These are phyloP conservation scores for Smittium culicis DNA, from an alignment of 371 early-diverging fungal species.

Conservation along the genomic window DNA sequence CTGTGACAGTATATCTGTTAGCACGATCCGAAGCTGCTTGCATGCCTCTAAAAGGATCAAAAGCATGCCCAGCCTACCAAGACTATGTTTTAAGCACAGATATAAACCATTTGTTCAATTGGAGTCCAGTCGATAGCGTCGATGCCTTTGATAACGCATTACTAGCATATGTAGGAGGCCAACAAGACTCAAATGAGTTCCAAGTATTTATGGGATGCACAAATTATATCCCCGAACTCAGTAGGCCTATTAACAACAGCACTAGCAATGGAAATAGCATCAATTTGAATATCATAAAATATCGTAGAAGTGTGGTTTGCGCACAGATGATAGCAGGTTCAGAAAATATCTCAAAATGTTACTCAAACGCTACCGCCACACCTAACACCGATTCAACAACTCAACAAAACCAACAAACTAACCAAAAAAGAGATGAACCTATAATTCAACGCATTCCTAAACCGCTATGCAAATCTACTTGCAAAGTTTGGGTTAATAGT, in stretches of 20 bases:
- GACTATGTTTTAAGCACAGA: slow-evolving; percentile 27
- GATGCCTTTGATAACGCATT: slow-evolving; percentile 28
- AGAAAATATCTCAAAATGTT: slow-evolving; percentile 26
- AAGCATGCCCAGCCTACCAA: slow-evolving; percentile 23
- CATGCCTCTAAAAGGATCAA: slow-evolving; percentile 7
- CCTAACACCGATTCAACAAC: slow-evolving; percentile 11
- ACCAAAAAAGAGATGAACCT: neutral
- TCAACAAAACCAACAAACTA: neutral
- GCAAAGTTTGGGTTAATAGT: slow-evolving; percentile 25
- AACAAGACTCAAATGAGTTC: slow-evolving; percentile 25
- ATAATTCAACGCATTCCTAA: slow-evolving; percentile 8
- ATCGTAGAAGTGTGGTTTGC: slow-evolving; percentile 30
- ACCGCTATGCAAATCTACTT: slow-evolving; percentile 28
- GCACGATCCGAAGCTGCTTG: too few relatives aligned
- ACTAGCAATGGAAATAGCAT: slow-evolving; percentile 18
- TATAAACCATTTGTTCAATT: slow-evolving; percentile 23
- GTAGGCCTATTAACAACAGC: slow-evolving; percentile 8
- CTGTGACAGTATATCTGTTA: too few relatives aligned
- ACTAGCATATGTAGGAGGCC: slow-evolving; percentile 26
- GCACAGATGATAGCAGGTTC: slow-evolving; percentile 25
- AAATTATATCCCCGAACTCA: slow-evolving; percentile 23
- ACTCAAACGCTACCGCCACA: slow-evolving; percentile 17
- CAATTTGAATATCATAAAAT: slow-evolving; percentile 22
- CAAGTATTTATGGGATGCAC: slow-evolving; percentile 28
- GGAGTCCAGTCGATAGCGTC: slow-evolving; percentile 27